These are phyloP conservation scores for Cladophialophora chaetospira DNA, from an alignment of 2,329 filamentous ascomycete genomes.

Conservation along the genomic window DNA sequence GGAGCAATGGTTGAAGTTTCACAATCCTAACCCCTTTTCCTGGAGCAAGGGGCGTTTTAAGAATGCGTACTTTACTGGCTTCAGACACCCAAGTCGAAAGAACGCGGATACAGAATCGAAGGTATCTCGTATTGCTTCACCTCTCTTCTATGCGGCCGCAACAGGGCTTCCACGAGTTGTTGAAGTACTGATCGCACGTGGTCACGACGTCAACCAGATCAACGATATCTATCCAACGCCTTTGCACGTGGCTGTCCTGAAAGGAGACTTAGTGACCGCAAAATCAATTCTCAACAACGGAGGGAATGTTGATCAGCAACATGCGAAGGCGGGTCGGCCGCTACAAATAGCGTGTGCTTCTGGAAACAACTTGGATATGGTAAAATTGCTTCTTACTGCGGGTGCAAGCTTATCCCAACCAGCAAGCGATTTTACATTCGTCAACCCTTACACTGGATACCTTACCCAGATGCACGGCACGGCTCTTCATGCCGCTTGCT, in stretches of 20 bases:
- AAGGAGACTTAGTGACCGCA: not conserved
- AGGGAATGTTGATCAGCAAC: not conserved
- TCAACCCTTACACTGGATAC: not conserved
- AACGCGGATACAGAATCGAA: not conserved
- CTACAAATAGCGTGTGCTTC: not conserved
- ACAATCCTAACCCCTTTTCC: not conserved
- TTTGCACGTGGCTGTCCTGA: not conserved
- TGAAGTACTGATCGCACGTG: not conserved
- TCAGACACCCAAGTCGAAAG: not conserved
- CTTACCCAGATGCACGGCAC: constrained; percentile 7
- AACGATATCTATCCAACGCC: not conserved
- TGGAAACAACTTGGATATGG: not conserved
- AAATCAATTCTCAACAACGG: not conserved
- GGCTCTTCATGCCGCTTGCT: constrained; percentile 15
- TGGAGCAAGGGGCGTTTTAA: not conserved
- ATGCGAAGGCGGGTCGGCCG: not conserved
- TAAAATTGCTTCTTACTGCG: not conserved
- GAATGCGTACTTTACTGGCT: not conserved
- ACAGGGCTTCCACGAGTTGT: not conserved
- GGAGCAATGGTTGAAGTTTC: not conserved
- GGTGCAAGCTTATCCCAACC: not conserved
- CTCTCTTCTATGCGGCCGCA: not conserved
- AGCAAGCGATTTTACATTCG: not conserved
- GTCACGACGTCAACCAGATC: not conserved
- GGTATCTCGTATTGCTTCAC: not conserved